Percentiles rank a stretch among this genome's conserved stretches.
phyloP scores from a whole-genome alignment of 1,139 yeast genomes.

The Sugiyamaella pinicola region DNA sequence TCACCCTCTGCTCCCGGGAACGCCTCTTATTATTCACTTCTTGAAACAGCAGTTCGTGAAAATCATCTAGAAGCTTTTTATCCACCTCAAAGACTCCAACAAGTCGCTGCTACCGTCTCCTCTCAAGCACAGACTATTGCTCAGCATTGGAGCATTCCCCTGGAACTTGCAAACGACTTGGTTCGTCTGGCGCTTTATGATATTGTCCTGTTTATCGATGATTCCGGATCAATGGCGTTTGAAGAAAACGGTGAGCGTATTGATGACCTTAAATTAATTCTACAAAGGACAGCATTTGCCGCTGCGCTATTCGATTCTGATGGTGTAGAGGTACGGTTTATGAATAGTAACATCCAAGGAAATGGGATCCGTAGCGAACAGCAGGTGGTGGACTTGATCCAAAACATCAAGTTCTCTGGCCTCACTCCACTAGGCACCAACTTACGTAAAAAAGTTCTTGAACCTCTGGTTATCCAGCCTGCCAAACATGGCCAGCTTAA shows the following conservation, averaged over 20 bases:
- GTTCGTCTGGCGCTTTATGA: constrained; percentile 42
- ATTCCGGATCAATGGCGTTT: constrained; percentile 44
- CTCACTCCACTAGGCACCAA: constrained; percentile 42
- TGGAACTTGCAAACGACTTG: constrained; percentile 40
- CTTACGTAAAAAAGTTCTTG: constrained; percentile 37
- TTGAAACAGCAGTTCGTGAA: constrained; percentile 39
- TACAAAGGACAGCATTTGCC: constrained; percentile 40
- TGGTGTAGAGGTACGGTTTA: constrained; percentile 42
- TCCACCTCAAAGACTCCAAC: constrained; percentile 40
- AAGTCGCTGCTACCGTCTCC: constrained; percentile 35
- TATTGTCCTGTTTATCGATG: constrained; percentile 41
- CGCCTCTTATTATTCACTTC: constrained; percentile 25
- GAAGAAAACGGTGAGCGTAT: constrained; percentile 44
- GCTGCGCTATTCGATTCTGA: constrained; percentile 41
- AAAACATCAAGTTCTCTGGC: constrained; percentile 38
- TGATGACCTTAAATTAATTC: constrained; percentile 41
- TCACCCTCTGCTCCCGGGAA: not conserved
- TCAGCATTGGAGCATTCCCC: constrained; percentile 38
- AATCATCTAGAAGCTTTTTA: constrained; percentile 39
- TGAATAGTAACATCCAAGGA: constrained; percentile 39
- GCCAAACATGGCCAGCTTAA: constrained; percentile 34
- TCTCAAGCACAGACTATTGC: constrained; percentile 34
- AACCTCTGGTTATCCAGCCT: constrained; percentile 39
- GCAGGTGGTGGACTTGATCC: constrained; percentile 36
- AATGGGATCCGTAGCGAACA: constrained; percentile 37